Conservation (phyloP, 306 rosid species). For the Pterocarpus macrocarpus region DNA sequence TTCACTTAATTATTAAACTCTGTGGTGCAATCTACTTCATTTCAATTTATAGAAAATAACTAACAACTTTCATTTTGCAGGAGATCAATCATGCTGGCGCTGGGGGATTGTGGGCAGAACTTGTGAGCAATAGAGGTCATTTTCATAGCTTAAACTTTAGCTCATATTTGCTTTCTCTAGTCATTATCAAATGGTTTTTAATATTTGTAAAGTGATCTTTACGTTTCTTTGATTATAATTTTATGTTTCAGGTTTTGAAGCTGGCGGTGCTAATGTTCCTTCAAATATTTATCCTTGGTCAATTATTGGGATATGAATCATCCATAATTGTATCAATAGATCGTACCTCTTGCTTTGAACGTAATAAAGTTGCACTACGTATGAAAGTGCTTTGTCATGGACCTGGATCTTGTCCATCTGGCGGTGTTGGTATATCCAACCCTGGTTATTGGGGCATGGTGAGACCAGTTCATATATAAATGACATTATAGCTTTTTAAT, state of each 20-base stretch:
- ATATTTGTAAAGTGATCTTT: no score
- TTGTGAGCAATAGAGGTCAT: not conserved
- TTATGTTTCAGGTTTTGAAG: conserved; percentile 70
- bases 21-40: no score
- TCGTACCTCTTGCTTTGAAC: conserved; percentile 67
- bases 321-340: conserved; percentile 29
- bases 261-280: conserved; percentile 69
- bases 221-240: no score
- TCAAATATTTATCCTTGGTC: conserved; percentile 77
- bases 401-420: not conserved
- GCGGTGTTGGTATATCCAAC: no score
- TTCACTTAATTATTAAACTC: no score
- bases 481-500: no score
- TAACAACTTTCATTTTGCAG: not conserved
- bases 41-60: no score
- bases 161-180: no score
- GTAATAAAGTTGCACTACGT: conserved; percentile 69
- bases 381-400: conserved; percentile 69
- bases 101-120: not conserved
- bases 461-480: no score
- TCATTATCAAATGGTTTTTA: no score
- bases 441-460: no score
- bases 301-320: conserved; percentile 67
- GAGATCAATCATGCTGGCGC: not conserved
- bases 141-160: no score